Conservation (phyloP, 2,329 filamentous ascomycete genomes). For the Alternaria consortialis region DNA sequence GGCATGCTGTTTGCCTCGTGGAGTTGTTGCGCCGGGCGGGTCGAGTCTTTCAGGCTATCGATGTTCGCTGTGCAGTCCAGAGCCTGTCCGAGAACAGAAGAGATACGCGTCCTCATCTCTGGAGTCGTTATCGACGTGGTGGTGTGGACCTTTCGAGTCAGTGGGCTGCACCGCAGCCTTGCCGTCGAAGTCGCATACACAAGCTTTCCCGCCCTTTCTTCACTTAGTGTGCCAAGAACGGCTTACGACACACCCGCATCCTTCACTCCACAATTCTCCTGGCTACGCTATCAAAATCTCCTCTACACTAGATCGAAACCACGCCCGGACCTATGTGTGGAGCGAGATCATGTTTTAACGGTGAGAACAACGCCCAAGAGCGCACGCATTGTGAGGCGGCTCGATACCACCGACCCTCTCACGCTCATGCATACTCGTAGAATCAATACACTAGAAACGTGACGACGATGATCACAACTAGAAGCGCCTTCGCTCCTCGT, state of each 20-base stretch:
- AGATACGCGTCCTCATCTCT: slow-evolving; percentile 2
- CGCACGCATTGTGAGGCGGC: background rate
- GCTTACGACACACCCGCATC: slow-evolving; percentile 9
- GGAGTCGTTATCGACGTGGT: background rate
- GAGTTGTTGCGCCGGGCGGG: background rate
- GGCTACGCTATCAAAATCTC: background rate
- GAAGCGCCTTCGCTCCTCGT: background rate
- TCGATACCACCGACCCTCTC: background rate
- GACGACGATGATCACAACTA: slow-evolving; percentile 3
- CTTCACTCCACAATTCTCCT: background rate
- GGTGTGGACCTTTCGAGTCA: background rate
- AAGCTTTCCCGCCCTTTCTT: slow-evolving; percentile 8
- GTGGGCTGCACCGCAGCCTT: background rate
- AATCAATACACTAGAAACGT: background rate
- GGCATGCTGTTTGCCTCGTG: background rate
- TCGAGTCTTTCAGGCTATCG: background rate
- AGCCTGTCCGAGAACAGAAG: background rate
- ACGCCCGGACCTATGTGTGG: background rate
- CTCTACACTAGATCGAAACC: background rate
- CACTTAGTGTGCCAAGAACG: slow-evolving; percentile 4
- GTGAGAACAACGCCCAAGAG: background rate
- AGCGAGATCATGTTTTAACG: background rate
- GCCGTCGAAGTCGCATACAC: background rate
- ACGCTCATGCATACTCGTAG: background rate
- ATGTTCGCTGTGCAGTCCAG: background rate